Evolutionary conservation across 345 rosid genomes (phyloP).

Genomic region (Melastoma malabathricum): DNA sequence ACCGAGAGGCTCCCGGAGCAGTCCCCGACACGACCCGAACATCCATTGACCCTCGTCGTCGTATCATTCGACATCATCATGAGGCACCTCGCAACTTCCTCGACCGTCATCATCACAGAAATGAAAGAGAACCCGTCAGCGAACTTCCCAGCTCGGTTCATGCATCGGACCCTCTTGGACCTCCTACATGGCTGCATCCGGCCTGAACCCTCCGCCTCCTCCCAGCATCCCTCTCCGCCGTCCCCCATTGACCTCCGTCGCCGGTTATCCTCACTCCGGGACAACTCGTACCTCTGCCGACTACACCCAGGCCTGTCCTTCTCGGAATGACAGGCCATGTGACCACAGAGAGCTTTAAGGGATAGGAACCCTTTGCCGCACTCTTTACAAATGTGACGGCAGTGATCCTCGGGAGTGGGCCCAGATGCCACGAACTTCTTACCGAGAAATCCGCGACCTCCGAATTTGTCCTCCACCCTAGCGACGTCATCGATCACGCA

Average conservation of each 20-base stretch:
- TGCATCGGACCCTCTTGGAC: slow-evolving; percentile 44
- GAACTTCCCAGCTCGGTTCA: slow-evolving; percentile 18
- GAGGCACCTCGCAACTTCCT: slow-evolving; percentile 64
- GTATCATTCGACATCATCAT: slow-evolving; percentile 84
- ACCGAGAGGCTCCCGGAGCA: no score
- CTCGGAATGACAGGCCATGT: slow-evolving; percentile 82
- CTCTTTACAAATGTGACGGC: slow-evolving; percentile 48
- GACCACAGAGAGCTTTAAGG: slow-evolving; percentile 82
- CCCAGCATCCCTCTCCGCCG: slow-evolving; percentile 47
- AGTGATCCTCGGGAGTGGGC: slow-evolving; percentile 36
- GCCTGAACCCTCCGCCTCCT: slow-evolving; percentile 22
- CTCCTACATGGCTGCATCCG: slow-evolving; percentile 24
- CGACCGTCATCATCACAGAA: slow-evolving; percentile 72
- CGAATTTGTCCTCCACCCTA: slow-evolving; percentile 6
- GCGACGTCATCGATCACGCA: slow-evolving; percentile 21
- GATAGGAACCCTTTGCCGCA: slow-evolving; percentile 83
- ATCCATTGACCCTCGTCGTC: slow-evolving; percentile 29
- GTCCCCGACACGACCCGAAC: slow-evolving; percentile 56
- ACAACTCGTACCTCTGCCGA: slow-evolving; percentile 18
- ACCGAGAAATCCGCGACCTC: slow-evolving; percentile 29
- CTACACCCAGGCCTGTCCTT: slow-evolving; percentile 26
- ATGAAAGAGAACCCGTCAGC: slow-evolving; percentile 31
- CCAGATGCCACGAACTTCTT: slow-evolving; percentile 57
- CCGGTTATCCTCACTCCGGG: slow-evolving; percentile 6
- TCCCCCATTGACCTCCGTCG: slow-evolving; percentile 19